Evolutionary conservation across 306 rosid genomes (phyloP), one percentile per base, ranked within the genome.

Genomic region (Vicia faba): DNA sequence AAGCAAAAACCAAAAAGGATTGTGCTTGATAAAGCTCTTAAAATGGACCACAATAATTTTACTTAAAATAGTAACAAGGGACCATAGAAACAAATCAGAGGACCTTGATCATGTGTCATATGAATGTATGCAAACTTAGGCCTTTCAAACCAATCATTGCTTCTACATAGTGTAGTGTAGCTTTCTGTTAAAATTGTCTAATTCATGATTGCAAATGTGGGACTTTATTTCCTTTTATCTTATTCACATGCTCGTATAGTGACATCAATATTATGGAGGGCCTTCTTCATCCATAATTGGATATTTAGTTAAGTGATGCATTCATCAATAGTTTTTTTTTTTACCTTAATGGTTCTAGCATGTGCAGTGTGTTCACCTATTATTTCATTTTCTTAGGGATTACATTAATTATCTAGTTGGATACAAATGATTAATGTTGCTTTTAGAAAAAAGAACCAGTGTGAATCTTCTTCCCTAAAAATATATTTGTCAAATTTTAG

Each of bases 61-160:
- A 10, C 70, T 28, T 31, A 13, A 66, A 71, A 43, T 19, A 20
- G 73, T 3, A 77, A 66, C 5, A 11, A 9, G 69, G 77, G 81
- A 61, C 82, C 78, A 72, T 23, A 31, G 25, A 16, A 28, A 58
- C 61, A 45, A 25, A 35, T 31, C 61, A 45, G 29, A 45, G 5
- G 28, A 31, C 53, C 14, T 44, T 25, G 20, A 61, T 74, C 60
- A 4, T 66, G 43, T 76, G 46, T 59, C 64, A 50, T 60, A 68
- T 5, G 23, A 41, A 46, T 51, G 7, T 45, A 14, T 67, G 59
- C 66, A 36, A 64, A 4, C 8, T 12, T 36, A 0, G 64, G n/a
- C 14, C 71, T 40, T 71, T 60, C 66, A 41, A 23, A 13, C 71
- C 82, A 78, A 78, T 78, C 79, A 78, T 73, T 78, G 57, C 75